Evolutionary conservation across 495 filamentous ascomycete species (phyloP).

Genomic region (Chaetomium tenue): DNA sequence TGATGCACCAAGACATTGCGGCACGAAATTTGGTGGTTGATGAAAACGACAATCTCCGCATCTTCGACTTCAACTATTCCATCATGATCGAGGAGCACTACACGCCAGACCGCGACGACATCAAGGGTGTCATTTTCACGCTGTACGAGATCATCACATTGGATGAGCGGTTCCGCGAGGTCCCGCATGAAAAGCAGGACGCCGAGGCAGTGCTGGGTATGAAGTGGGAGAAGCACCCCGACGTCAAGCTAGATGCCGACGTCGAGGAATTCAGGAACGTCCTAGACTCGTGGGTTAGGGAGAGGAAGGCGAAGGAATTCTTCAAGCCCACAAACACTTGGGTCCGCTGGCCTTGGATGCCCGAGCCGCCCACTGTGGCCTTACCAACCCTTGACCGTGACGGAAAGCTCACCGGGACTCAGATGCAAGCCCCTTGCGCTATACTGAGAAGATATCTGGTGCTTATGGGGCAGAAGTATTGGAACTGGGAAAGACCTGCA

Average conservation of each 20-base stretch:
- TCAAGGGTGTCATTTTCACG: conserved; percentile 4
- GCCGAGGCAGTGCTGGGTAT: not conserved
- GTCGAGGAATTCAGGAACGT: not conserved
- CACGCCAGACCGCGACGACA: conserved; percentile 5
- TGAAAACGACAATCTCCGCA: conserved; percentile 3
- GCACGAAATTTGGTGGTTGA: not conserved
- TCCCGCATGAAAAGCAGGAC: not conserved
- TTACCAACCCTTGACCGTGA: not conserved
- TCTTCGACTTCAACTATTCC: conserved; percentile 11
- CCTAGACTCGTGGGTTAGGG: not conserved
- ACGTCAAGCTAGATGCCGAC: conserved; percentile 6
- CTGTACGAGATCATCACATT: conserved; percentile 3
- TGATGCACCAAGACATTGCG: conserved; percentile 9
- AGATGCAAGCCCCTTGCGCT: not conserved
- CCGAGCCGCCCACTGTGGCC: not conserved
- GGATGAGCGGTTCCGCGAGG: conserved; percentile 3
- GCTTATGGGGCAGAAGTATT: not conserved
- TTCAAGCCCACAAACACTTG: not conserved
- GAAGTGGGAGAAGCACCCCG: conserved; percentile 11
- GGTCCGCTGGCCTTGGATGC: not conserved
- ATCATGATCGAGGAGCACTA: conserved; percentile 9
- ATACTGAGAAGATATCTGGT: not conserved
- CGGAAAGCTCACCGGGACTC: not conserved
- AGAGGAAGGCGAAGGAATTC: conserved; percentile 1
- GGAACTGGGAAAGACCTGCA: conserved; percentile 5